Evolutionary conservation across 1,284 basidiomycete species (phyloP), one percentile per base, ranked within the genome.

Genomic region (Papiliotrema terrestris): DNA sequence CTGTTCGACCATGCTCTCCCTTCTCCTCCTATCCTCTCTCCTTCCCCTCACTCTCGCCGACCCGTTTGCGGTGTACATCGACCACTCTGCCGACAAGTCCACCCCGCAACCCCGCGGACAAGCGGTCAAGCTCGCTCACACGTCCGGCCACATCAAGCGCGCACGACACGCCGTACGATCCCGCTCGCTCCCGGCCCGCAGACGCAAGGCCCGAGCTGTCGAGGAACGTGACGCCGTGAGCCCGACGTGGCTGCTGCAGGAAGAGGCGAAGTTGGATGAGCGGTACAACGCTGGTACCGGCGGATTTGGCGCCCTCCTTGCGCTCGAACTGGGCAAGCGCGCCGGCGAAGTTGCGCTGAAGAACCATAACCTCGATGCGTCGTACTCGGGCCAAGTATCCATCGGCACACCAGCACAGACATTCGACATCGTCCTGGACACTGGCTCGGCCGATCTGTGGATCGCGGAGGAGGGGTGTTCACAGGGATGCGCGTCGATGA

Each of bases 381-480:
- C 73, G 9, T 77, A 77, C 62, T 74, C 74, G 41, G 76, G 63
- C 17, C 51, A 63, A 17, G 60, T 78, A 9, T 58, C 56, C 4
- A 59, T 76, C 51, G 75, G 80, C 25, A 78, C 73, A 8, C 77
- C 77, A 11, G 64, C 68, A 1, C 83, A 84, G 69, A 54, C 67
- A 35, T 80, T 84, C 59, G 74, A 78, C 45, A 78, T 83, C 38
- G 78, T 83, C 26, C 73, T 83, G 42, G 82, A 83, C 65, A 82
- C 82, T 11, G 82, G 82, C 15, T 82, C 80, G 29, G 78, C 81
- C 14, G 81, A 84, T 71, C 69, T 84, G 1, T 77, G 75, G 76
- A 64, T 82, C 32, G 76, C 71, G 15, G 45, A 52, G 14, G 42
- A 46, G 15, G 71, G 66, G 47, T 52, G 59, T 13, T 57, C 59